These are phyloP conservation scores for Teratosphaeria destructans DNA, from an alignment of 2,329 filamentous ascomycete genomes.

Conservation along the genomic window DNA sequence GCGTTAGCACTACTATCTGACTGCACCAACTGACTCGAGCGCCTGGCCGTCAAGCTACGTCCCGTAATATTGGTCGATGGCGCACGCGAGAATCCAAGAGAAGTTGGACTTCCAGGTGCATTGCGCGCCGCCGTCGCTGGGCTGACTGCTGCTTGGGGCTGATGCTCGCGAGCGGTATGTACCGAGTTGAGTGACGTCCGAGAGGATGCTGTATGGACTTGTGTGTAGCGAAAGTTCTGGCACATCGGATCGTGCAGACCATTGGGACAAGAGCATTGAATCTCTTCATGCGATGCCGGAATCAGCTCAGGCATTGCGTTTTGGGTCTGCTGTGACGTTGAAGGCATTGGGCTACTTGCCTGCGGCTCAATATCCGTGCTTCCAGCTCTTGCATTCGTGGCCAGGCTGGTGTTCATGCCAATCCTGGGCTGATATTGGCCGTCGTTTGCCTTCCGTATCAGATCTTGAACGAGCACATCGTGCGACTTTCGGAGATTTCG, in stretches of 20 bases:
- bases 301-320: background rate
- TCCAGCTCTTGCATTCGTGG: background rate
- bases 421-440: background rate
- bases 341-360: background rate
- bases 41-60: background rate
- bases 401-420: background rate
- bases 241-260: conserved; percentile 6
- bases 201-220: background rate
- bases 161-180: background rate
- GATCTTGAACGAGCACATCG: conserved; percentile 51
- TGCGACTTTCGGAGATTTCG: conserved; percentile 72
- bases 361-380: background rate
- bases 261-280: conserved; percentile 2
- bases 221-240: conserved; percentile 6
- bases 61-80: conserved; percentile 4
- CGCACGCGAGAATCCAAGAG: background rate
- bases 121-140: background rate
- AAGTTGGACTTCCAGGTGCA: background rate
- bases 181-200: background rate
- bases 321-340: background rate
- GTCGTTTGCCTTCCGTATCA: conserved; percentile 12
- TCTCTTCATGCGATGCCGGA: background rate
- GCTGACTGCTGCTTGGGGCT: background rate
- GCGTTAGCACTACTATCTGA: background rate
- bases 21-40: conserved; percentile 1